Percentiles rank a stretch among this genome's conserved stretches.
Conservation (phyloP, 768 basidiomycete genomes). For the Lactarius hengduanensis region DNA sequence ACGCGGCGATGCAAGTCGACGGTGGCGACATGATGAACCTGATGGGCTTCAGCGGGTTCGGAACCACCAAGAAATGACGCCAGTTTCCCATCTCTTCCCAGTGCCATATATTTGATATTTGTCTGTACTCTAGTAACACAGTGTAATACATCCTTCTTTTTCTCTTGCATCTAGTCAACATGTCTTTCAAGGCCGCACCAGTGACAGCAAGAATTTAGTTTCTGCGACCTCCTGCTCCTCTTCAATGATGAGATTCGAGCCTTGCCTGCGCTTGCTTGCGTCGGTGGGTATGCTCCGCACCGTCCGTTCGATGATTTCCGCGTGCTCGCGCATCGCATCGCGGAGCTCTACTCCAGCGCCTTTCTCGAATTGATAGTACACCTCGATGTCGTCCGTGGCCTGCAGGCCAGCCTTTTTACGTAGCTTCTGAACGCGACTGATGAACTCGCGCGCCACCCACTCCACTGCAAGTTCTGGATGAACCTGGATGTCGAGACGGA, state of each 20-base stretch:
- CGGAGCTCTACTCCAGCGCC: slow-evolving; percentile 63
- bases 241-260: slow-evolving; percentile 59
- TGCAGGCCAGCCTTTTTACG: slow-evolving; percentile 95
- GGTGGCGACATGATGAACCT: slow-evolving; percentile 70
- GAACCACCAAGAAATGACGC: slow-evolving; percentile 72
- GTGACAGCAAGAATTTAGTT: slow-evolving; percentile 67
- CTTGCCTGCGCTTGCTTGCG: slow-evolving; percentile 50
- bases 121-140: slow-evolving; percentile 35
- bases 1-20: slow-evolving; percentile 42
- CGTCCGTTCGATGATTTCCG: slow-evolving; percentile 68
- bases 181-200: slow-evolving; percentile 50
- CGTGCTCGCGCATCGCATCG: slow-evolving; percentile 62
- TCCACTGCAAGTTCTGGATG: slow-evolving; percentile 85
- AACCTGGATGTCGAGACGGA: slow-evolving; percentile 85
- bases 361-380: slow-evolving; percentile 80
- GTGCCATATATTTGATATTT: slow-evolving; percentile 24
- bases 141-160: slow-evolving; percentile 35
- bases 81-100: neutral
- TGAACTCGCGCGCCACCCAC: slow-evolving; percentile 86
- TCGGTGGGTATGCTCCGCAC: slow-evolving; percentile 70
- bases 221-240: slow-evolving; percentile 89
- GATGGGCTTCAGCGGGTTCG: slow-evolving; percentile 95
- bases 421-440: slow-evolving; percentile 91
- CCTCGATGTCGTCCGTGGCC: slow-evolving; percentile 89
- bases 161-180: slow-evolving; percentile 1